Percentiles rank a stretch among this genome's conserved stretches.
Evolutionary conservation across 305 asterid species (phyloP).

Genomic region (Rubia tinctorum): DNA sequence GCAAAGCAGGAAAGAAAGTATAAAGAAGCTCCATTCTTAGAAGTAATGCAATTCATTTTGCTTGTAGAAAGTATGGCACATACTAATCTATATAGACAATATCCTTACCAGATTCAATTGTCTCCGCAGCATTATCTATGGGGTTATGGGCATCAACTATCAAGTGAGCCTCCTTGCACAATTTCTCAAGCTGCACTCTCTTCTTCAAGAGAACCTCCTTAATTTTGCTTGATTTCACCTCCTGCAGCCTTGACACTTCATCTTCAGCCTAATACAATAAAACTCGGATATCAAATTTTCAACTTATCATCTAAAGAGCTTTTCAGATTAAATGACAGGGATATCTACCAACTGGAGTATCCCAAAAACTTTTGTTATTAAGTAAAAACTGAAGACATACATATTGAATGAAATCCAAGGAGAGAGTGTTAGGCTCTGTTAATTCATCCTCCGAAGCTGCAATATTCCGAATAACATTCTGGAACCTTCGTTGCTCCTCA

Average conservation of each 20-base stretch:
- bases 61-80: background rate
- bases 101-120: conserved; percentile 64
- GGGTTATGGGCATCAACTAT: conserved; percentile 46
- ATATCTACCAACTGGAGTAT: background rate
- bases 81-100: background rate
- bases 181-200: conserved; percentile 56
- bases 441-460: conserved; percentile 78
- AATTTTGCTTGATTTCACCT: conserved; percentile 66
- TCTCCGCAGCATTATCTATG: conserved; percentile 44
- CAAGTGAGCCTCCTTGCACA: conserved; percentile 70
- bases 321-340: background rate
- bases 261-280: conserved; percentile 62
- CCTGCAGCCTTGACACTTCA: conserved; percentile 70
- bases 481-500: conserved; percentile 71
- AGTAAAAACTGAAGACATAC: conserved; percentile 30
- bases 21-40: background rate
- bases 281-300: conserved; percentile 1
- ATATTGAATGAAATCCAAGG: conserved; percentile 50
- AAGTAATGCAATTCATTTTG: background rate
- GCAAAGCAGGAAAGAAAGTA: background rate
- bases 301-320: background rate
- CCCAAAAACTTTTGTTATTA: background rate
- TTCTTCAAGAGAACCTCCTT: conserved; percentile 77
- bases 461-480: conserved; percentile 51
- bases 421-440: conserved; percentile 58